Conservation (phyloP, 352 stramenopile genomes). For the Phytophthora cactorum region DNA sequence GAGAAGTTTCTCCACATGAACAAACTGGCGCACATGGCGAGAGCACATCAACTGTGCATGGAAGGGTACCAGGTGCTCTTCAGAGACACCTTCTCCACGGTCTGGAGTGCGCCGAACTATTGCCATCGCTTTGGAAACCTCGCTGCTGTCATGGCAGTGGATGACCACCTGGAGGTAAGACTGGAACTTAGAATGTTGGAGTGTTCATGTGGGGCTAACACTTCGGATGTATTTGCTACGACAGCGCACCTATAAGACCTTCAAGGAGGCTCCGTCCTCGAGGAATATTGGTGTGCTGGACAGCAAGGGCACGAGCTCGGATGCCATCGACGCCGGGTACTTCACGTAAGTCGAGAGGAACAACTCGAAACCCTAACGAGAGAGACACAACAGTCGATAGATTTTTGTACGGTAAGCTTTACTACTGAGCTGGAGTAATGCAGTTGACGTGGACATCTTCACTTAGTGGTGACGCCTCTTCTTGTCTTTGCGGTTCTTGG, state of each 20-base stretch:
- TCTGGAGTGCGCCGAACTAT: constrained; percentile 90
- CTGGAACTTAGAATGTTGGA: background rate
- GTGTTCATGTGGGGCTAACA: background rate
- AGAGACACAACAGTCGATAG: constrained; percentile 21
- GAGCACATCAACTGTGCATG: constrained; percentile 89
- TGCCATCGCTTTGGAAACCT: constrained; percentile 88
- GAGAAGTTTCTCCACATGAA: constrained; percentile 87
- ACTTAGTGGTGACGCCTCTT: constrained; percentile 66
- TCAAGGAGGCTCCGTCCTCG: constrained; percentile 78
- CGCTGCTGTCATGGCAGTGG: constrained; percentile 72
- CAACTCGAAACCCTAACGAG: constrained; percentile 8
- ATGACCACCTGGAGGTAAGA: constrained; percentile 62
- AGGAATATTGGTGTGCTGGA: constrained; percentile 73
- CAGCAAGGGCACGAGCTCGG: constrained; percentile 69
- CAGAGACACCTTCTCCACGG: constrained; percentile 77
- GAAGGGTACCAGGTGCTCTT: constrained; percentile 84
- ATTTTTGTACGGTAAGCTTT: constrained; percentile 46
- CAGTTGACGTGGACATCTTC: constrained; percentile 23
- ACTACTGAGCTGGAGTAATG: constrained; percentile 21
- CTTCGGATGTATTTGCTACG: constrained; percentile 1
- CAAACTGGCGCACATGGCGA: constrained; percentile 79
- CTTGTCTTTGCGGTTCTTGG: constrained; percentile 81
- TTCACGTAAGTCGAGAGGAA: constrained; percentile 63
- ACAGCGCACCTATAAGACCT: constrained; percentile 87
- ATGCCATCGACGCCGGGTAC: constrained; percentile 87